These are phyloP conservation scores for Cardamine chenopodiifolia DNA, from an alignment of 345 rosid species.

Conservation along the genomic window DNA sequence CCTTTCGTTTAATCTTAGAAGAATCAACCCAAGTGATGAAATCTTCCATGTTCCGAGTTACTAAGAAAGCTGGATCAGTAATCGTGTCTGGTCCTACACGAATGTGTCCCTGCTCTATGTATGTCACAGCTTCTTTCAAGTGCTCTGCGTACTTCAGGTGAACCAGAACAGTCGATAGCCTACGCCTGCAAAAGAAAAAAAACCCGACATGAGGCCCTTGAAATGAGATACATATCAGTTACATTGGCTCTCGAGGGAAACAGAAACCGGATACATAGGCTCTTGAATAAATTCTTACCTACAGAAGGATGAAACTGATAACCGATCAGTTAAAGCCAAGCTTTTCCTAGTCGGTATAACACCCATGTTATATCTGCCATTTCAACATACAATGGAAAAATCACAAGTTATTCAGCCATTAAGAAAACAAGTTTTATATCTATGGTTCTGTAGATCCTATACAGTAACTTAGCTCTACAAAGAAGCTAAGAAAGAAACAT, in stretches of 20 bases:
- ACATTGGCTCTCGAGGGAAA: background rate
- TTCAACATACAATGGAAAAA: conserved; percentile 11
- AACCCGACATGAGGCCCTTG: background rate
- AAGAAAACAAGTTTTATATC: background rate
- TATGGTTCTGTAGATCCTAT: background rate
- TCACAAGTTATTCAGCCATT: conserved; percentile 1
- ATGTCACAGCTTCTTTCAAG: conserved; percentile 83
- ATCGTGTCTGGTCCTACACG: conserved; percentile 91
- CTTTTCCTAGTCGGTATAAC: conserved; percentile 86
- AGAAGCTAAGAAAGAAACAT: background rate
- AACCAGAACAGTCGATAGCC: conserved; percentile 71
- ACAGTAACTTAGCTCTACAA: background rate
- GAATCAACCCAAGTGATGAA: conserved; percentile 94
- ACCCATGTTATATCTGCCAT: conserved; percentile 90
- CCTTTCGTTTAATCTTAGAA: conserved; percentile 87
- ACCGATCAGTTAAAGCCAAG: conserved; percentile 73
- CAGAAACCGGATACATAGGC: background rate
- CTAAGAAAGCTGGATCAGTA: conserved; percentile 87
- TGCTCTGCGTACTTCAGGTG: conserved; percentile 82
- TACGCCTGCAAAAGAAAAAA: conserved; percentile 57
- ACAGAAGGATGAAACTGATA: conserved; percentile 81
- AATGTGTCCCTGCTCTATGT: conserved; percentile 93
- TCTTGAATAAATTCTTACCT: conserved; percentile 49
- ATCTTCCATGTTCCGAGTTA: conserved; percentile 93
- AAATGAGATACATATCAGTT: too few relatives aligned